Conservation (phyloP, 257 asterid genomes). For the Solanum paucissectum region DNA sequence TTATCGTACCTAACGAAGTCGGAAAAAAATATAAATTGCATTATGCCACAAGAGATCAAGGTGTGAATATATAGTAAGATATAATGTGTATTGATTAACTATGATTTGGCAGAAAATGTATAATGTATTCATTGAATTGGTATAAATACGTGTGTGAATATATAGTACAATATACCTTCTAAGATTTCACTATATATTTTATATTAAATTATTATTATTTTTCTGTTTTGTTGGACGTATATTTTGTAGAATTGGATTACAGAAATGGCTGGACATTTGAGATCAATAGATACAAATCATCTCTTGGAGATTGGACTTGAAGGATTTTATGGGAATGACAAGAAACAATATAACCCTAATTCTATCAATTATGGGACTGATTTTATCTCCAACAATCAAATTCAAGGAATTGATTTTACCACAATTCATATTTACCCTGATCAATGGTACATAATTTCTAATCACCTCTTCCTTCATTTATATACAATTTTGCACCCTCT, state of each 20-base stretch:
- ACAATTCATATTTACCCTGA: slow-evolving; percentile 1
- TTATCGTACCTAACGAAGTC: background rate
- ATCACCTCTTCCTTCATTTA: background rate
- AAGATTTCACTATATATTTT: background rate
- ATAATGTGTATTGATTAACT: background rate
- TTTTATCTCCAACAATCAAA: slow-evolving; percentile 1
- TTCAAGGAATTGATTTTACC: background rate
- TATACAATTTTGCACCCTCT: background rate
- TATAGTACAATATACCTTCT: background rate
- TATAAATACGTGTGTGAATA: background rate
- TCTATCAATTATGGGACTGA: background rate
- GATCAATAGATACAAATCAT: slow-evolving; percentile 1
- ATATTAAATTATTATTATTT: background rate
- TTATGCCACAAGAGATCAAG: background rate
- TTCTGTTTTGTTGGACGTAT: background rate
- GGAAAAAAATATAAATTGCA: too few relatives aligned
- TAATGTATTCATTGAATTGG: background rate
- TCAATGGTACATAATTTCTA: background rate
- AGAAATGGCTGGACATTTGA: background rate
- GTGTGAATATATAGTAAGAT: background rate
- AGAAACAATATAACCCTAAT: background rate
- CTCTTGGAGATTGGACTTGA: slow-evolving; percentile 4
- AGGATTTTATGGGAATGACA: background rate
- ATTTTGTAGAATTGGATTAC: background rate
- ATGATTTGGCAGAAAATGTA: background rate